Evolutionary conservation across 352 stramenopile genomes (phyloP).

Genomic region (Phytophthora multivora): DNA sequence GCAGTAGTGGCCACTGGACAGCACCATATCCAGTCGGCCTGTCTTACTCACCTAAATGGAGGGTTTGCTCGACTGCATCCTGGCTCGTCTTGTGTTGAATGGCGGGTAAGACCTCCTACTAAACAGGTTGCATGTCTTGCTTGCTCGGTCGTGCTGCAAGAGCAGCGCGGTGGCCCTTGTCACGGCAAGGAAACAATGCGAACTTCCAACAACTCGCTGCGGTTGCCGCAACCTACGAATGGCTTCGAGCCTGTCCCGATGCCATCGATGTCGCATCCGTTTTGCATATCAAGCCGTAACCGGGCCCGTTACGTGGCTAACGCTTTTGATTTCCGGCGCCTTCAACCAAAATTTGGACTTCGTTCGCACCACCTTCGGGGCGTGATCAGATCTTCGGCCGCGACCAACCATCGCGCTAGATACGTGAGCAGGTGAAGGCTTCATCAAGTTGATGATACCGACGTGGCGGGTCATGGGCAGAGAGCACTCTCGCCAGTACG

Average conservation of each 20-base stretch:
- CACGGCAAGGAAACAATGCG: neutral
- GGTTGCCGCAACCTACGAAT: neutral
- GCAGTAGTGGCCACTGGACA: too few species aligned
- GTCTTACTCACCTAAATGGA: conserved; percentile 15
- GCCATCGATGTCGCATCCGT: conserved; percentile 7
- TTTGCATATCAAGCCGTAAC: conserved; percentile 2
- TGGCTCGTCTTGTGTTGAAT: conserved; percentile 7
- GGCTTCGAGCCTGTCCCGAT: conserved; percentile 1
- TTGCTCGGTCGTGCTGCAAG: conserved; percentile 11
- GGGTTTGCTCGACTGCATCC: conserved; percentile 16
- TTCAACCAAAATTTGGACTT: conserved; percentile 13
- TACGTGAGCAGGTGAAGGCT: neutral
- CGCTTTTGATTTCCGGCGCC: conserved; percentile 4
- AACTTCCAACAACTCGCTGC: too few species aligned
- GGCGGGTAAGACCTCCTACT: neutral
- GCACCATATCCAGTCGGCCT: conserved; percentile 19
- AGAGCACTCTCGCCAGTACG: neutral
- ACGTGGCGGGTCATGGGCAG: neutral
- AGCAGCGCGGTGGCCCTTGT: conserved; percentile 2
- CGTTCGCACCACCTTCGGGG: conserved; percentile 12
- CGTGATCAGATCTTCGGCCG: too few species aligned
- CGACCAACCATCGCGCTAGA: neutral
- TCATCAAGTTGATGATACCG: neutral
- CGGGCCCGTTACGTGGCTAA: neutral
- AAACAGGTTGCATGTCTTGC: too few species aligned